These are phyloP conservation scores for Cytospora mali DNA, from an alignment of 2,329 filamentous ascomycete species.

Conservation along the genomic window DNA sequence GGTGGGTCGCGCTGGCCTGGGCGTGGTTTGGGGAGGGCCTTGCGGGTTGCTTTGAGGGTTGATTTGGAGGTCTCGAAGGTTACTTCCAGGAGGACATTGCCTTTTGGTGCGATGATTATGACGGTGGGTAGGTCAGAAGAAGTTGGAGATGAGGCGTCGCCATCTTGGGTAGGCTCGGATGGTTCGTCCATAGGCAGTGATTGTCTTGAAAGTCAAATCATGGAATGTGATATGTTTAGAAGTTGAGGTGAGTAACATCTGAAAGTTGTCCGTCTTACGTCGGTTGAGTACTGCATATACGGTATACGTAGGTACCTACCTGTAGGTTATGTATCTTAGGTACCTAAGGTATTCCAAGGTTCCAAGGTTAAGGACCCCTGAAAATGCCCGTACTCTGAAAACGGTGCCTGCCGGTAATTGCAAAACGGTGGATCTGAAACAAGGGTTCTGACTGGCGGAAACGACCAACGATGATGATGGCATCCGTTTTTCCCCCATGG, in stretches of 20 bases:
- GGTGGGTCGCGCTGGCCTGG: constrained; percentile 29
- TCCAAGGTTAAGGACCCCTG: neutral
- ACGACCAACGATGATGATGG: constrained; percentile 16
- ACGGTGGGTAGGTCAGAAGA: constrained; percentile 37
- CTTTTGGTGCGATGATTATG: constrained; percentile 56
- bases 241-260: too few species aligned
- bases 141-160: constrained; percentile 27
- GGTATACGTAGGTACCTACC: too few species aligned
- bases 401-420: constrained; percentile 3
- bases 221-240: too few species aligned
- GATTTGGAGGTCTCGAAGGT: constrained; percentile 62
- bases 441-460: constrained; percentile 6
- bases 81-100: constrained; percentile 69
- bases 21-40: constrained; percentile 38
- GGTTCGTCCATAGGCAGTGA: constrained; percentile 33
- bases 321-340: too few species aligned
- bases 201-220: too few species aligned
- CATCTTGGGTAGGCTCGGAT: constrained; percentile 31
- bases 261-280: neutral
- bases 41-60: constrained; percentile 51
- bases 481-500: neutral
- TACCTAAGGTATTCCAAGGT: too few species aligned
- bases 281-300: too few species aligned
- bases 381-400: neutral
- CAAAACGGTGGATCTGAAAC: constrained; percentile 10